Conservation (phyloP, 2,329 filamentous ascomycete species). For the Penicillium sp. region DNA sequence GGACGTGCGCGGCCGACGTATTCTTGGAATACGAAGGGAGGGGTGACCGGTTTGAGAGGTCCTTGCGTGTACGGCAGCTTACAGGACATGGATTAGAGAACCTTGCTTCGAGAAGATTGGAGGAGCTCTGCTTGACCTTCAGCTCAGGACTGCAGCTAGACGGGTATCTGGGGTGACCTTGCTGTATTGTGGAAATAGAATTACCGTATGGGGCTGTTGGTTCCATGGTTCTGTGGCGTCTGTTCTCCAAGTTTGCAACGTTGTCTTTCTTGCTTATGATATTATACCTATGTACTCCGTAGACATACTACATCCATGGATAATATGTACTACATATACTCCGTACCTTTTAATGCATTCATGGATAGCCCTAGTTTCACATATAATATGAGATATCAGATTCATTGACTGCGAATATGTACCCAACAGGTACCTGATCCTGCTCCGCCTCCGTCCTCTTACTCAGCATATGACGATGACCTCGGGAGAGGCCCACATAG, state of each 20-base stretch:
- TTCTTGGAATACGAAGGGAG: neutral
- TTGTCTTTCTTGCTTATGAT: too few species aligned
- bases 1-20: constrained; percentile 20
- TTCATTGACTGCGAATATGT: neutral
- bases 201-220: neutral
- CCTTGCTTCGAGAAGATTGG: constrained; percentile 24
- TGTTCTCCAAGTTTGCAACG: neutral
- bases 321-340: neutral
- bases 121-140: neutral
- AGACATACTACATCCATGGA: too few species aligned
- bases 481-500: constrained; percentile 3
- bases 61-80: constrained; percentile 11
- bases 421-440: constrained; percentile 7
- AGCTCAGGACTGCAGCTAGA: neutral
- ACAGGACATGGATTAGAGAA: constrained; percentile 16
- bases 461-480: constrained; percentile 17
- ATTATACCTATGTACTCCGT: too few species aligned
- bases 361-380: neutral
- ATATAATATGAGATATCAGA: constrained; percentile 1
- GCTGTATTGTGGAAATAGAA: neutral
- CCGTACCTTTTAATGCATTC: neutral
- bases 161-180: neutral
- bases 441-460: neutral
- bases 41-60: neutral
- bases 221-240: constrained; percentile 1